Percentiles rank a stretch among this genome's conserved stretches.
These are phyloP conservation scores for Rhodotorula sphaerocarpa DNA, from an alignment of 768 basidiomycete species.

Conservation along the genomic window DNA sequence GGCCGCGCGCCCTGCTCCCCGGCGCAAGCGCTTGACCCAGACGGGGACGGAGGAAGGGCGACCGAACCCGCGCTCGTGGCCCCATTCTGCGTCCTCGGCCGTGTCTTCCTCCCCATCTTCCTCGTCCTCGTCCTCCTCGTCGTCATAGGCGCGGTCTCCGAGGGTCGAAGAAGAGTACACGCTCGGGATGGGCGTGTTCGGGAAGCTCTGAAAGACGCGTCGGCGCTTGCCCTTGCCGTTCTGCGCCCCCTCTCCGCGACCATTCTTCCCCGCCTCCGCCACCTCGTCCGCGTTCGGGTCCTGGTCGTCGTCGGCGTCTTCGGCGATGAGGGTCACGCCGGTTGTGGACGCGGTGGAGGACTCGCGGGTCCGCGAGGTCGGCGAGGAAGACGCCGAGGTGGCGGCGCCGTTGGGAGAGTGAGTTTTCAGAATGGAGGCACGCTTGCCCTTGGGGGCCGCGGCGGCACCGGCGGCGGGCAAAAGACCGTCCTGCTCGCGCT, in stretches of 20 bases:
- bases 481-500: not conserved
- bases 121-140: conserved; percentile 20
- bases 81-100: conserved; percentile 19
- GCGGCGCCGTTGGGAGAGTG: too few relatives aligned
- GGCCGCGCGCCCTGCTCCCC: conserved; percentile 32
- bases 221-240: conserved; percentile 5
- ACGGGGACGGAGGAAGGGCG: not conserved
- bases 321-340: not conserved
- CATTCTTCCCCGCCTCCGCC: not conserved
- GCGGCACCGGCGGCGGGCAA: not conserved
- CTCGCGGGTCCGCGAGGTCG: conserved; percentile 1
- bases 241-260: not conserved
- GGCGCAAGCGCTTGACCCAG: conserved; percentile 28
- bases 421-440: conserved; percentile 24
- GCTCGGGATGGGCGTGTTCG: conserved; percentile 37
- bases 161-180: conserved; percentile 13
- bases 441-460: not conserved
- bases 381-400: too few relatives aligned
- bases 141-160: not conserved
- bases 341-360: not conserved
- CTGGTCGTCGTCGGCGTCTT: not conserved
- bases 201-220: conserved; percentile 35
- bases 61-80: conserved; percentile 22
- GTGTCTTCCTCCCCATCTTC: not conserved
- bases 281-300: not conserved